These are phyloP conservation scores for Barnettozyma wickerhamii DNA, from an alignment of 805 yeast genomes.

Conservation along the genomic window DNA sequence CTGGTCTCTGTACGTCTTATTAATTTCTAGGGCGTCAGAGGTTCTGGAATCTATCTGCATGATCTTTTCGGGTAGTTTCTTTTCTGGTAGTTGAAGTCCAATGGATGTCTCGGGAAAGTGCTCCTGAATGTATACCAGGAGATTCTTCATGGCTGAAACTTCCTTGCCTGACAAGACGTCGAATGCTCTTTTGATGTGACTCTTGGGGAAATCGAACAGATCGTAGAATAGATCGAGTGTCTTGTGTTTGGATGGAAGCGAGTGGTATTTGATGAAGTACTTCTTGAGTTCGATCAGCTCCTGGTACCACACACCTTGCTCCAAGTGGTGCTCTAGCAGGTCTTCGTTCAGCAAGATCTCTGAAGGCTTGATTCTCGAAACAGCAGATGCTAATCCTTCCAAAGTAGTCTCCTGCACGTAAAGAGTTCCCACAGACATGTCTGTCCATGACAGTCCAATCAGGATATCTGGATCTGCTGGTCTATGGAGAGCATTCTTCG, in stretches of 20 bases:
- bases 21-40: slow-evolving; percentile 69
- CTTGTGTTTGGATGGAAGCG: slow-evolving; percentile 37
- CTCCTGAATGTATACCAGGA: slow-evolving; percentile 64
- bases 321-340: slow-evolving; percentile 34
- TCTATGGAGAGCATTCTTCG: slow-evolving; percentile 39
- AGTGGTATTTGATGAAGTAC: slow-evolving; percentile 52
- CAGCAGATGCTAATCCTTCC: slow-evolving; percentile 59
- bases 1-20: slow-evolving; percentile 51
- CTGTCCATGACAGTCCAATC: slow-evolving; percentile 84
- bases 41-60: slow-evolving; percentile 83
- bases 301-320: slow-evolving; percentile 49
- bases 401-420: slow-evolving; percentile 61
- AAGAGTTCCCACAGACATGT: slow-evolving; percentile 78
- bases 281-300: slow-evolving; percentile 54
- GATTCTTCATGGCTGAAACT: slow-evolving; percentile 54
- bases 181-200: slow-evolving; percentile 21
- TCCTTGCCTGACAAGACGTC: slow-evolving; percentile 41
- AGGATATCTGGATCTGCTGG: slow-evolving; percentile 36
- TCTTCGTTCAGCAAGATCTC: slow-evolving; percentile 64
- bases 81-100: slow-evolving; percentile 62
- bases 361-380: slow-evolving; percentile 74
- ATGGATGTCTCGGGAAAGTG: slow-evolving; percentile 67
- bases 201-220: slow-evolving; percentile 35
- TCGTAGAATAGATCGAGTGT: slow-evolving; percentile 33
- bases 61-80: slow-evolving; percentile 44